phyloP scores from a whole-genome alignment of 495 filamentous ascomycete genomes.

The Viridothelium virens region DNA sequence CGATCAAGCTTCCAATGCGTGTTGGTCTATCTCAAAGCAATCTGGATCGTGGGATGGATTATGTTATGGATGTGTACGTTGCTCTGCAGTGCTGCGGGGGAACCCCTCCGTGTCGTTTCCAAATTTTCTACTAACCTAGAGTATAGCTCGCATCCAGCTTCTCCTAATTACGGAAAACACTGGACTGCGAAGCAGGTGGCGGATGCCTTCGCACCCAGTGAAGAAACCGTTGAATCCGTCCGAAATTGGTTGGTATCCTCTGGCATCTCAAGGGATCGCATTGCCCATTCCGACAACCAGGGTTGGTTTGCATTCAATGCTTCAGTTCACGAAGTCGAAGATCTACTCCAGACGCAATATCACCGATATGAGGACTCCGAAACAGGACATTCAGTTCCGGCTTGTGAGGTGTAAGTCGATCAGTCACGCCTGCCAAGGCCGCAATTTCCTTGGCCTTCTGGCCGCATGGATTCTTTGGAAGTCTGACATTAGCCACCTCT shows the following conservation, averaged over 20 bases:
- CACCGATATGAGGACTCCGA: constrained; percentile 19
- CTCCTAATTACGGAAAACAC: constrained; percentile 19
- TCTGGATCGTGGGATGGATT: constrained; percentile 15
- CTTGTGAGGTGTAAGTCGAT: constrained; percentile 17
- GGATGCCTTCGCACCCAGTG: constrained; percentile 15
- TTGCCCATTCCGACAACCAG: constrained; percentile 24
- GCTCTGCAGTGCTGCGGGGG: background rate
- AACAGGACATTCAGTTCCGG: constrained; percentile 13
- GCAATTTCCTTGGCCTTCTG: background rate
- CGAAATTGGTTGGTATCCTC: constrained; percentile 16
- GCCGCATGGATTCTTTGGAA: background rate
- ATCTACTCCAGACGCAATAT: constrained; percentile 20
- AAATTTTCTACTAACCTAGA: background rate
- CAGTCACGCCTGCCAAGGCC: background rate
- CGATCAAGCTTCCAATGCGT: constrained; percentile 19
- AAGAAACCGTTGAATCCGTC: constrained; percentile 17
- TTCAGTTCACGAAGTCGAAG: constrained; percentile 16
- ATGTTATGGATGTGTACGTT: constrained; percentile 19
- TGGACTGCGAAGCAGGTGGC: constrained; percentile 18
- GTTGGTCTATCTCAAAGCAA: constrained; percentile 21
- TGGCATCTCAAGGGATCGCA: constrained; percentile 11
- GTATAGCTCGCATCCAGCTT: constrained; percentile 17
- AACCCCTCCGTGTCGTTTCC: background rate
- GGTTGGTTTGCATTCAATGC: constrained; percentile 26
- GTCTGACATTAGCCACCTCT: background rate